These are phyloP conservation scores for Lachnellula hyalina DNA, from an alignment of 2,329 filamentous ascomycete species.

Conservation along the genomic window DNA sequence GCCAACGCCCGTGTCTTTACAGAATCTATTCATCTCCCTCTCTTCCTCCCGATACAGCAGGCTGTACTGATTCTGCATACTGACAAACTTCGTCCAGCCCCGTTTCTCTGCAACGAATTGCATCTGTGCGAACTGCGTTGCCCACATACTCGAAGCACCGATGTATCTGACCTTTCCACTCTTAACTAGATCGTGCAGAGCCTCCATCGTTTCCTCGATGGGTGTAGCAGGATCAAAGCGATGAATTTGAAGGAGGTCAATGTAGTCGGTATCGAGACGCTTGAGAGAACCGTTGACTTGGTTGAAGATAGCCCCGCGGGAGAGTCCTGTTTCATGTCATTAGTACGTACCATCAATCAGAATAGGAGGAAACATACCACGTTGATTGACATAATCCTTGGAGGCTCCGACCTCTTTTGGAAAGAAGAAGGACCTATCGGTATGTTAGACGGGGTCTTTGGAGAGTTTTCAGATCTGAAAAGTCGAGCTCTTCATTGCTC, in stretches of 20 bases:
- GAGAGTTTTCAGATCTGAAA: too few relatives aligned
- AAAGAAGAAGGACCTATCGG: slow-evolving; percentile 23
- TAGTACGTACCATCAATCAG: neutral
- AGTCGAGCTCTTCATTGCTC: too few relatives aligned
- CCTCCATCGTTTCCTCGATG: slow-evolving; percentile 57
- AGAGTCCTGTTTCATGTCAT: slow-evolving; percentile 40
- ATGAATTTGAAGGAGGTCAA: slow-evolving; percentile 58
- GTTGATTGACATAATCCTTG: slow-evolving; percentile 45
- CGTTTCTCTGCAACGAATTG: slow-evolving; percentile 47
- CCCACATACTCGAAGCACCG: slow-evolving; percentile 45
- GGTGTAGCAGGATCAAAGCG: slow-evolving; percentile 47
- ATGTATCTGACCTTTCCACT: slow-evolving; percentile 53
- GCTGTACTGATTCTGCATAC: slow-evolving; percentile 53
- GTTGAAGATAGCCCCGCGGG: slow-evolving; percentile 59
- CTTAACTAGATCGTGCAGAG: slow-evolving; percentile 54
- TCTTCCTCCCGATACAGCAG: slow-evolving; percentile 54
- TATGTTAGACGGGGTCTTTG: too few relatives aligned
- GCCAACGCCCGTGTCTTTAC: slow-evolving; percentile 39
- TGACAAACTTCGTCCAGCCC: slow-evolving; percentile 52
- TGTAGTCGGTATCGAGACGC: slow-evolving; percentile 50
- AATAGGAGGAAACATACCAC: slow-evolving; percentile 21
- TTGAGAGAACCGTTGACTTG: slow-evolving; percentile 55
- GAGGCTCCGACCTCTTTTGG: slow-evolving; percentile 36
- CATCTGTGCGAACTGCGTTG: slow-evolving; percentile 44
- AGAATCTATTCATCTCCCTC: slow-evolving; percentile 39